Conservation (phyloP, 495 filamentous ascomycete species). For the Aspergillus asperescens region DNA sequence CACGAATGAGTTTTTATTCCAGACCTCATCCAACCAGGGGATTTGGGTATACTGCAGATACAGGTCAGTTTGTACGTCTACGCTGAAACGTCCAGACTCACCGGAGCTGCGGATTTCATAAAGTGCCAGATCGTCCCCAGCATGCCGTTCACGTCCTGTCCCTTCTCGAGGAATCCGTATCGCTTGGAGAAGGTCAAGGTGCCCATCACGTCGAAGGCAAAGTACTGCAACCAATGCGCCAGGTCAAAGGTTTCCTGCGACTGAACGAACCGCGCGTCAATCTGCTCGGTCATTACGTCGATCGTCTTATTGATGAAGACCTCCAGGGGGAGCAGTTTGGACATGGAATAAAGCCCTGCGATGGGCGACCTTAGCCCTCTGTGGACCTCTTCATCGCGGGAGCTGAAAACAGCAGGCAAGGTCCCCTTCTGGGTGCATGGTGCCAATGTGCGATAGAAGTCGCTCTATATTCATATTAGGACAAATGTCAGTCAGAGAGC, state of each 20-base stretch:
- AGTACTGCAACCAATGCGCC: conserved; percentile 3
- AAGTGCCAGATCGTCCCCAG: conserved; percentile 2
- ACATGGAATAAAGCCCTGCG: not conserved
- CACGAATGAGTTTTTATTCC: conserved; percentile 22
- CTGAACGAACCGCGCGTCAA: not conserved
- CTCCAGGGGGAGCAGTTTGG: not conserved
- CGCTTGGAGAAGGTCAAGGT: not conserved
- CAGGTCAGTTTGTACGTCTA: not conserved
- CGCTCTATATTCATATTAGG: not conserved
- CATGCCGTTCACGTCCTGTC: not conserved
- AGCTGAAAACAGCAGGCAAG: not conserved
- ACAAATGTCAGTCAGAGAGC: no score
- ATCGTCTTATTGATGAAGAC: not conserved
- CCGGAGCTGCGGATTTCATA: not conserved
- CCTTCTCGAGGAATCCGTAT: not conserved
- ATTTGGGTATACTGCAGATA: conserved; percentile 29
- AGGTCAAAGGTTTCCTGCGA: not conserved
- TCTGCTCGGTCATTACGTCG: not conserved
- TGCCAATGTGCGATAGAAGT: not conserved
- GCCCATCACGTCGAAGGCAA: conserved; percentile 5
- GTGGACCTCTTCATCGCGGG: not conserved
- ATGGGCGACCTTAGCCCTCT: not conserved
- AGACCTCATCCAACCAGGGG: conserved; percentile 33
- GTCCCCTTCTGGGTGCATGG: not conserved
- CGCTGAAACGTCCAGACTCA: no score